A percentile compares a stretch with the other conserved stretches of the same genome.
Conservation (phyloP, 1,139 yeast genomes). For the Kodamaea plutei region DNA sequence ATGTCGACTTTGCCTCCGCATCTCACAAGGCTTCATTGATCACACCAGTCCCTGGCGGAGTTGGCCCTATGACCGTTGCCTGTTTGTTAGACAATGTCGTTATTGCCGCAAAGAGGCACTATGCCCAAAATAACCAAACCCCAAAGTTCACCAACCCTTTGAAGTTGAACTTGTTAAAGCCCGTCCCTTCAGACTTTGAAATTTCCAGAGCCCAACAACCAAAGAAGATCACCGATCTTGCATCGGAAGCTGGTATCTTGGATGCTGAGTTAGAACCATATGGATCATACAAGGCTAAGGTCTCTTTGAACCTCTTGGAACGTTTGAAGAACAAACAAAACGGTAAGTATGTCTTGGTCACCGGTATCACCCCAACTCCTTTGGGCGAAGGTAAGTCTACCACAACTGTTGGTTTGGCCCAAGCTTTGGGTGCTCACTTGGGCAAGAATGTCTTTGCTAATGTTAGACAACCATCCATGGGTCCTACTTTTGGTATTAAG, state of each 20-base stretch:
- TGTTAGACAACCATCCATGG: constrained; percentile 98
- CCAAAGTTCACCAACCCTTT: constrained; percentile 58
- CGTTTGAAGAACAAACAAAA: constrained; percentile 63
- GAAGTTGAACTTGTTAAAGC: constrained; percentile 59
- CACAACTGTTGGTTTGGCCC: constrained; percentile 94
- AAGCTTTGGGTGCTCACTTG: constrained; percentile 91
- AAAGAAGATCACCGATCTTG: constrained; percentile 76
- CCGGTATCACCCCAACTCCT: constrained; percentile 98
- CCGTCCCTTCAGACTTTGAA: constrained; percentile 93
- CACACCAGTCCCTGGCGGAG: constrained; percentile 99
- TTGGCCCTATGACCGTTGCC: constrained; percentile 99
- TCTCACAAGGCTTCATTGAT: constrained; percentile 63
- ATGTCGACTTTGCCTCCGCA: constrained; percentile 77
- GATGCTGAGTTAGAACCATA: constrained; percentile 84
- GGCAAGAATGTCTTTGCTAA: constrained; percentile 87
- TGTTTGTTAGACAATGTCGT: constrained; percentile 87
- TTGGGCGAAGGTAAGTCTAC: constrained; percentile 98
- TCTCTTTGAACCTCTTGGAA: constrained; percentile 67
- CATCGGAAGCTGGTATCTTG: constrained; percentile 78
- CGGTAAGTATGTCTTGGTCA: constrained; percentile 89
- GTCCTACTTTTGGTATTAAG: constrained; percentile 97
- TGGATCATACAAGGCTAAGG: constrained; percentile 92
- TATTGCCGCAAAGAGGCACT: constrained; percentile 66
- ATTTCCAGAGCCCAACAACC: constrained; percentile 90
- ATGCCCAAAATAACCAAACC: constrained; percentile 39